Evolutionary conservation across 1,284 basidiomycete species (phyloP), one percentile per base, ranked within the genome.

Genomic region (Neonothopanus nambi): DNA sequence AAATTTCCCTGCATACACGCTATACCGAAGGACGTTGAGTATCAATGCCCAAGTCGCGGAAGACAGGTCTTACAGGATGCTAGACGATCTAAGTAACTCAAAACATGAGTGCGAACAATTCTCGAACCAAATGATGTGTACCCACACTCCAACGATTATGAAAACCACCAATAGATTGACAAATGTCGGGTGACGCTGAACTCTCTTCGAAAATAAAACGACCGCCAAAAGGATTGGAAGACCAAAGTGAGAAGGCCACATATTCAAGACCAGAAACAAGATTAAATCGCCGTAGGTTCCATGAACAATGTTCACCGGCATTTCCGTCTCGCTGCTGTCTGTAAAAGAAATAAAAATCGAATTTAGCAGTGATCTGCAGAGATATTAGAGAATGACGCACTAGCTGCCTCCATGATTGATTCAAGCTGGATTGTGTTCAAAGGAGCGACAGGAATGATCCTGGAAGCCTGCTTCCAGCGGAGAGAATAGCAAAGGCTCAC

Each of bases 171-270:
- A 71, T 26, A 79, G 61, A 52, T 78, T 79, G 20, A 76, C 60
- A 52, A 79, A 78, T 6, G 76, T 78, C n/a, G 72, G 65, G 65
- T 79, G 74, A n/a, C 77, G 68, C 47, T 72, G 63, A 21, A 79
- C 68, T 52, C 65, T 67, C 60, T 68, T 75, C 28, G 72, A 71
- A 45, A 71, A 61, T 3, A 71, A 53, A 7, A 78, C 72, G 28
- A 74, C 63, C 2, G 64, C 65, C 7, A 79, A 62, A 11, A 79
- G 62, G n/a, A 78, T 23, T 15, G 77, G 77, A 18, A 79, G 69
- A 6, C 75, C 75, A 48, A 78, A 64, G 61, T 78, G 76, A 9
- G 77, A 75, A 3, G 78, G 69, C 73, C 74, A 77, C 59, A 77
- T 69, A 57, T 79, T 78, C 50, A 80, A 60, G n/a, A 76, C 66